Evolutionary conservation across 495 filamentous ascomycete genomes (phyloP), one percentile per base, ranked within the genome.

Genomic region (Terfezia boudieri): DNA sequence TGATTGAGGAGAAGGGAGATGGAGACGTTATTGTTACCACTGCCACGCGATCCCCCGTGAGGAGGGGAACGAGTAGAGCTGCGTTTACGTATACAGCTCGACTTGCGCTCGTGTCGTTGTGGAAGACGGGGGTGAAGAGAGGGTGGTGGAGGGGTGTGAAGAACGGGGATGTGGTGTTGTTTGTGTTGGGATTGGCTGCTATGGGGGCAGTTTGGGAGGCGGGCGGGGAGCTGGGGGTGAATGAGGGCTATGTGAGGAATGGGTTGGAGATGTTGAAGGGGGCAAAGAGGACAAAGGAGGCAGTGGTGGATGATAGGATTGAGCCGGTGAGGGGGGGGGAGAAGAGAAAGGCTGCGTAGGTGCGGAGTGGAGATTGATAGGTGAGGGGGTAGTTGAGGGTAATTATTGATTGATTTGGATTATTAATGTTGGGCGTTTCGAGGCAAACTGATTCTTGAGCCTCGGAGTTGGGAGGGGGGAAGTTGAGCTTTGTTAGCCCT

Each of bases 81-180:
- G 76, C 78, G 54, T 84, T 83, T 65, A 57, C 93, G 58, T 85
- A 86, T 59, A 76, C 76, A 48, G 78, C 80, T 55, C 73, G 87
- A 20, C 64, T 79, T 9, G 84, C 81, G 41, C 69, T 94, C 36
- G 83, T 94, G 61, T 81, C 76, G 37, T 64, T 84, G 48, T 96
- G 86, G 86, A 94, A 94, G 71, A 82, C 93, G 0, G 84, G 87
- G 10, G 76, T 79, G 50, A 96, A 96, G 76, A 72, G 79, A 37
- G 75, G 83, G 4, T 80, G 81, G 72, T 92, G 89, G 83, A 77
- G 72, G 53, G 83, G 84, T 8, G 71, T 89, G 63, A 79, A 73
- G 55, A 79, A 81, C 35, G 87, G 87, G 6, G 89, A 95, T 67
- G 75, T 95, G 23, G 74, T 79, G 71, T 65, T 98, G 2, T 83